Conservation (phyloP, 129 eudicot species). For the Chrysanthemum makinoi region DNA sequence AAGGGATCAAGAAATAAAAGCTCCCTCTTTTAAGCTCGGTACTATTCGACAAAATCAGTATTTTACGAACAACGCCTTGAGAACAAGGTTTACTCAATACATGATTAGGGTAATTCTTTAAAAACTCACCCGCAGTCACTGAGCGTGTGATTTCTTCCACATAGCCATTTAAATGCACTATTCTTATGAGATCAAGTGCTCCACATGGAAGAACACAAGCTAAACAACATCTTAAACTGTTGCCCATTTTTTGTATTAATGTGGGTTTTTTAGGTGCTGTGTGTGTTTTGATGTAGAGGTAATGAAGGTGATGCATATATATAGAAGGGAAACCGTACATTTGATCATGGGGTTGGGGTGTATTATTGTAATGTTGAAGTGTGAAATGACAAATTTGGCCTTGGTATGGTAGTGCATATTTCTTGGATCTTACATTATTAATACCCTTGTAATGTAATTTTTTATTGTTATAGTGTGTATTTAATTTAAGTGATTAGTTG, state of each 20-base stretch:
- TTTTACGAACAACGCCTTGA: conserved; percentile 54
- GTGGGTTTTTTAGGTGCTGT: no score
- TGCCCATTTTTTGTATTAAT: conserved; percentile 41
- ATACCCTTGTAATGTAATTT: conserved; percentile 19
- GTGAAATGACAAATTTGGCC: conserved; percentile 23
- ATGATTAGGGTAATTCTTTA: conserved; percentile 77
- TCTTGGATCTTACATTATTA: conserved; percentile 37
- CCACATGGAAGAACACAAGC: conserved; percentile 96
- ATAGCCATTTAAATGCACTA: conserved; percentile 75
- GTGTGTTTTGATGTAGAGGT: no score
- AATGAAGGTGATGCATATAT: conserved; percentile 14
- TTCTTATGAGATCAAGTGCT: conserved; percentile 78
- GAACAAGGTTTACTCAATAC: conserved; percentile 65
- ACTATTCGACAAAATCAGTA: conserved; percentile 60
- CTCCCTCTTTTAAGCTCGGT: conserved; percentile 80
- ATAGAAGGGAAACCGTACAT: conserved; percentile 40
- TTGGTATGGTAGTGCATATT: conserved; percentile 9
- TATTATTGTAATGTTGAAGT: conserved; percentile 2
- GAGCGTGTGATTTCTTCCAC: conserved; percentile 74
- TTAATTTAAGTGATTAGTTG: conserved; percentile 30
- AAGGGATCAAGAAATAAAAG: conserved; percentile 74
- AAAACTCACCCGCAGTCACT: conserved; percentile 72
- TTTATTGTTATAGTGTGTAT: conserved; percentile 7
- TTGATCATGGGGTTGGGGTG: conserved; percentile 25
- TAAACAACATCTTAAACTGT: conserved; percentile 81